Percentiles rank a stretch among this genome's conserved stretches.
These are phyloP conservation scores for Grammothele lineata DNA, from an alignment of 768 basidiomycete species.

Conservation along the genomic window DNA sequence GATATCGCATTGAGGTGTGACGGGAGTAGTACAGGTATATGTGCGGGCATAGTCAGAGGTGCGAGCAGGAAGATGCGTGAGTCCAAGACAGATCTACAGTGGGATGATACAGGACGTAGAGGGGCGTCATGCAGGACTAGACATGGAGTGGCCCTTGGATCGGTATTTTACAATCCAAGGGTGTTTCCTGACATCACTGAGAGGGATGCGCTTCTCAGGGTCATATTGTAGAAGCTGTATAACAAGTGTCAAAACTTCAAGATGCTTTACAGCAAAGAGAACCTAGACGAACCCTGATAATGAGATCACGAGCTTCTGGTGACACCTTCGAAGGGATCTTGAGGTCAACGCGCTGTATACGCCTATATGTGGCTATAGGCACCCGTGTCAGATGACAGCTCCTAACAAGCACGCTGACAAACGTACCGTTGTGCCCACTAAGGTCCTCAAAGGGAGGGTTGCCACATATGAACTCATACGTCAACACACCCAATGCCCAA, in stretches of 20 bases:
- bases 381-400: constrained; percentile 12
- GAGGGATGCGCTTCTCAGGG: constrained; percentile 69
- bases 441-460: constrained; percentile 85
- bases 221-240: constrained; percentile 78
- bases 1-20: constrained; percentile 2
- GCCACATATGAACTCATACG: constrained; percentile 91
- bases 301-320: constrained; percentile 43
- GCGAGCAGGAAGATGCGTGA: not conserved
- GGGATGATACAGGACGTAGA: not conserved
- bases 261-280: no score
- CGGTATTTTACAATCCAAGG: constrained; percentile 82
- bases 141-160: constrained; percentile 37
- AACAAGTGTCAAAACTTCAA: not conserved
- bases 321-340: constrained; percentile 36
- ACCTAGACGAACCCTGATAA: constrained; percentile 31
- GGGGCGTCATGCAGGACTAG: constrained; percentile 1
- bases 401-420: not conserved
- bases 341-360: constrained; percentile 87
- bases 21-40: not conserved
- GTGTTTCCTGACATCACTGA: constrained; percentile 71
- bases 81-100: constrained; percentile 1
- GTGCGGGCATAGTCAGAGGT: constrained; percentile 2
- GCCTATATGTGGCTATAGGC: constrained; percentile 77
- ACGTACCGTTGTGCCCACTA: constrained; percentile 67
- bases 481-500: constrained; percentile 96